A percentile compares a stretch with the other conserved stretches of the same genome.
Evolutionary conservation across 2,329 filamentous ascomycete species (phyloP).

Genomic region (Phoma herbarum): DNA sequence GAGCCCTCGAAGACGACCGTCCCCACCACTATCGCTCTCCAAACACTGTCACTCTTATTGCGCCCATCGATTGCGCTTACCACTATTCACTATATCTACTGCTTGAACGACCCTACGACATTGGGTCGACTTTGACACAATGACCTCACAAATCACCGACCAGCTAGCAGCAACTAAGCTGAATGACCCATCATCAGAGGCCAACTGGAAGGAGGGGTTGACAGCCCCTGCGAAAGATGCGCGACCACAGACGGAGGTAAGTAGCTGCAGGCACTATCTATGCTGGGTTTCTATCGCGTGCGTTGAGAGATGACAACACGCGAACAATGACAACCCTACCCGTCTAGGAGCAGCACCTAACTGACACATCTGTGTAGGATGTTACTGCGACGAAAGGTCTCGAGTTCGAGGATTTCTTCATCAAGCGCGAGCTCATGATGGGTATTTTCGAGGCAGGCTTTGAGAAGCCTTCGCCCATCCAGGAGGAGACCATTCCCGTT

Average conservation of each 20-base stretch:
- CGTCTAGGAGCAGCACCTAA: neutral
- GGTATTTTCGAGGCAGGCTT: constrained; percentile 99
- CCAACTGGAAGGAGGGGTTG: constrained; percentile 78
- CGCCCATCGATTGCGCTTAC: constrained; percentile 25
- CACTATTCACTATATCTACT: constrained; percentile 19
- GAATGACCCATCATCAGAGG: constrained; percentile 60
- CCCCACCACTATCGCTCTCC: constrained; percentile 30
- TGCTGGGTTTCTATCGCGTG: neutral
- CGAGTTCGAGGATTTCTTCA: constrained; percentile 95
- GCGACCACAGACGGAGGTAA: constrained; percentile 82
- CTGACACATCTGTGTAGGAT: constrained; percentile 68
- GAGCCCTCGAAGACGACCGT: constrained; percentile 21
- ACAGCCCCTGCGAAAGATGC: constrained; percentile 78
- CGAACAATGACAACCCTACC: neutral
- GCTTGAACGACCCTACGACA: constrained; percentile 29
- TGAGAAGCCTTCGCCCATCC: constrained; percentile 97
- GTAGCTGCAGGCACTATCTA: constrained; percentile 17
- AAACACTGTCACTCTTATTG: constrained; percentile 29
- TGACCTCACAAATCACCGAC: constrained; percentile 62
- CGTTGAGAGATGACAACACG: neutral
- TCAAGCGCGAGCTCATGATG: constrained; percentile 96
- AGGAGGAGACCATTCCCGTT: constrained; percentile 98
- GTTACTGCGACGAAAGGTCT: constrained; percentile 97
- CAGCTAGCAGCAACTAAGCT: constrained; percentile 65
- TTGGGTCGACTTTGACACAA: constrained; percentile 46